Percentiles rank a stretch among this genome's conserved stretches.
These are phyloP conservation scores for Pichia deserticola DNA, from an alignment of 805 yeast species.

Conservation along the genomic window DNA sequence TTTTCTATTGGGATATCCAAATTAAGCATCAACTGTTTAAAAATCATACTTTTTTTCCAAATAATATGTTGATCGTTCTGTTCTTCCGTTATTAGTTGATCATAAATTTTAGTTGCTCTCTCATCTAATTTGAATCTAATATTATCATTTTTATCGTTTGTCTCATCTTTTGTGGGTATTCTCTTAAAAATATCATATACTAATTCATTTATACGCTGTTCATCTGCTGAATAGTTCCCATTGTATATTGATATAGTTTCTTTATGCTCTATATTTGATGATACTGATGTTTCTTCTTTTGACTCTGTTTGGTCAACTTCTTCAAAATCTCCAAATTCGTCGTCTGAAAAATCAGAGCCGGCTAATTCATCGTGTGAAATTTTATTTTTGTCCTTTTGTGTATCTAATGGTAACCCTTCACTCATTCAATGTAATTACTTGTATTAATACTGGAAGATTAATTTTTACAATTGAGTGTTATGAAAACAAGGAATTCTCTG, in stretches of 20 bases:
- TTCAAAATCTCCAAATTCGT: slow-evolving; percentile 20
- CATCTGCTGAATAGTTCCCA: slow-evolving; percentile 6
- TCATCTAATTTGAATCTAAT: slow-evolving; percentile 14
- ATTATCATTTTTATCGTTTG: neutral
- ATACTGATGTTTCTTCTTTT: neutral
- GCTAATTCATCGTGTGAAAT: neutral
- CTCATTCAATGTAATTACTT: no score
- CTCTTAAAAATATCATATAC: slow-evolving; percentile 9
- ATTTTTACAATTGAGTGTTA: no score
- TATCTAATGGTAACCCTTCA: neutral
- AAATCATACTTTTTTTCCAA: slow-evolving; percentile 62
- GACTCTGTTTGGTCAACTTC: slow-evolving; percentile 15
- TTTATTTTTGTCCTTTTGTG: neutral
- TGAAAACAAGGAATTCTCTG: no score
- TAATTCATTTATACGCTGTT: slow-evolving; percentile 6
- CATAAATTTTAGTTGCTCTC: slow-evolving; percentile 19
- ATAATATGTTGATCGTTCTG: slow-evolving; percentile 48
- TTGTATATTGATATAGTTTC: neutral
- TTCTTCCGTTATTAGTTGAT: slow-evolving; percentile 19
- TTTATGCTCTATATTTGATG: neutral
- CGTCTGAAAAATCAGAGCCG: slow-evolving; percentile 10
- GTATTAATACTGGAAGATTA: no score
- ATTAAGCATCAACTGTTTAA: slow-evolving; percentile 54
- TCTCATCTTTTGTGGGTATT: neutral
- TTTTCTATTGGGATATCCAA: slow-evolving; percentile 65